These are phyloP conservation scores for Trapa bicornis DNA, from an alignment of 345 rosid species.

Conservation along the genomic window DNA sequence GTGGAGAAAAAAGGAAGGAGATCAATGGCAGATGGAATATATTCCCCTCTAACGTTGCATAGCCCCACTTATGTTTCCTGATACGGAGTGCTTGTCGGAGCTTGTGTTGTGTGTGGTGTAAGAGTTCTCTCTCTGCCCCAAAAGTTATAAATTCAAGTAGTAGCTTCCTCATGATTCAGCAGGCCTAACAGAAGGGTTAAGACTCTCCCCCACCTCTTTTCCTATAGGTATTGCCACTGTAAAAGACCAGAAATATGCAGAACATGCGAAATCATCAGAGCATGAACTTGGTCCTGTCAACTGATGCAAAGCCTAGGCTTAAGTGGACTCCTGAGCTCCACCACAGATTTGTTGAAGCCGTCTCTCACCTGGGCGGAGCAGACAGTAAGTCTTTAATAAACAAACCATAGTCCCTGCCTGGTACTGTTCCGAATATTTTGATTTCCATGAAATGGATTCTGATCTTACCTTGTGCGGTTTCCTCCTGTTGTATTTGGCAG, in stretches of 20 bases:
- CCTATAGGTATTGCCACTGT: too few relatives aligned
- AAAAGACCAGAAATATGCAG: not conserved
- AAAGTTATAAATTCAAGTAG: not conserved
- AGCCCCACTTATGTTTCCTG: slow-evolving; percentile 12
- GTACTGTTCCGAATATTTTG: not conserved
- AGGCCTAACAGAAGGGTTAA: not conserved
- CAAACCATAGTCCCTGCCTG: not conserved
- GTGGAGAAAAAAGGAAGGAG: not conserved
- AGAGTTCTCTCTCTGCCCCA: not conserved
- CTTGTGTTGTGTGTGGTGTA: not conserved
- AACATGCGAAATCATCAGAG: slow-evolving; percentile 30
- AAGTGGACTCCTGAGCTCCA: slow-evolving; percentile 96
- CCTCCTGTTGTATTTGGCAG: slow-evolving; percentile 29
- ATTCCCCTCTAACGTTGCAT: slow-evolving; percentile 11
- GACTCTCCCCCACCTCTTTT: too few relatives aligned
- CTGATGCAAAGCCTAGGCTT: slow-evolving; percentile 90
- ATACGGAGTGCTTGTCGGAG: slow-evolving; percentile 9
- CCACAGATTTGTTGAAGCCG: slow-evolving; percentile 66
- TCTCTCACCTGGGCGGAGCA: slow-evolving; percentile 76
- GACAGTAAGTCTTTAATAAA: slow-evolving; percentile 28
- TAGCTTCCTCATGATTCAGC: not conserved
- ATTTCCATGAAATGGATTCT: not conserved
- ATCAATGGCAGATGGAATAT: slow-evolving; percentile 10
- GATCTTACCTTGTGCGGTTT: not conserved
- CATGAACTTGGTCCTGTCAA: slow-evolving; percentile 66